Evolutionary conservation across 2,329 filamentous ascomycete genomes (phyloP).

Genomic region (Sclerotinia subarctica): DNA sequence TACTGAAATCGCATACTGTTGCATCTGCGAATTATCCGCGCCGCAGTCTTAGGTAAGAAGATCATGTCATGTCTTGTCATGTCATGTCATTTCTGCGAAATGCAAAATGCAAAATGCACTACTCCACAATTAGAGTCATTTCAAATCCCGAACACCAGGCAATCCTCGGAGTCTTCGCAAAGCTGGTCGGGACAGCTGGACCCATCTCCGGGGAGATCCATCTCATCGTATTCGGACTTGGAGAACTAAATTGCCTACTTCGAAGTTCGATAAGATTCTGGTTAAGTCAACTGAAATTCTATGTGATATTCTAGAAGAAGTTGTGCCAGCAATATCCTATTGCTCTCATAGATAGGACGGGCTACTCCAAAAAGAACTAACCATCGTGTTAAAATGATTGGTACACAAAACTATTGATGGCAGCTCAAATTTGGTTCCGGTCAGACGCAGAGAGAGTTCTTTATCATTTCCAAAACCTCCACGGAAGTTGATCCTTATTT

Average conservation of each 20-base stretch:
- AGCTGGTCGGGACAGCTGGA: not conserved
- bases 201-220: not conserved
- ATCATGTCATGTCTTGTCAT: not conserved
- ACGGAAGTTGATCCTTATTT: not conserved
- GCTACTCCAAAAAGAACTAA: not conserved
- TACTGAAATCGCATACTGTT: not conserved
- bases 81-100: too few relatives aligned
- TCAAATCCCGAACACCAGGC: constrained; percentile 6
- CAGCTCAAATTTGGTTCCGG: not conserved
- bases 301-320: not conserved
- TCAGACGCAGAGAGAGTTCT: not conserved
- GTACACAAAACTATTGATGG: not conserved
- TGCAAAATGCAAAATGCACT: too few relatives aligned
- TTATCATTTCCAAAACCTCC: not conserved
- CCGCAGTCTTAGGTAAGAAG: not conserved
- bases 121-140: not conserved
- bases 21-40: not conserved
- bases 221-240: not conserved
- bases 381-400: not conserved
- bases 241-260: not conserved
- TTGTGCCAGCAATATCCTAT: not conserved
- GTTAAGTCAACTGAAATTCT: not conserved
- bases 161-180: constrained; percentile 8
- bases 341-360: not conserved
- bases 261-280: not conserved